Evolutionary conservation across 345 rosid species (phyloP).

Genomic region (Citropsis articulata): DNA sequence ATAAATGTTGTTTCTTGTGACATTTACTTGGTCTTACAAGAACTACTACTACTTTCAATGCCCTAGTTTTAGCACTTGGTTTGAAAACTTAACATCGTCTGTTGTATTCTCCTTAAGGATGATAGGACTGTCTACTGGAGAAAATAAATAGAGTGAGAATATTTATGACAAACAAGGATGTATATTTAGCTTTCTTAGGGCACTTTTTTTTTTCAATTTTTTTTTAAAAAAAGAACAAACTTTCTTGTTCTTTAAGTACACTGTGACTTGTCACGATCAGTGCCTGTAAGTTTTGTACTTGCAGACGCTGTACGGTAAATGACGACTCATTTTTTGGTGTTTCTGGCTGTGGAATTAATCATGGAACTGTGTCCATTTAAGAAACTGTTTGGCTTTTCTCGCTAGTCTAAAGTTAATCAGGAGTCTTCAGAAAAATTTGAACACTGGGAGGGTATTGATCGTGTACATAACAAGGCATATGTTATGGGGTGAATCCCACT

Average conservation of each 20-base stretch:
- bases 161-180: neutral
- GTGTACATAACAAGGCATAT: neutral
- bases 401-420: neutral
- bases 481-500: neutral
- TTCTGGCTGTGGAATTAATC: neutral
- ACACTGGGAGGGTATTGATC: neutral
- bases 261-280: neutral
- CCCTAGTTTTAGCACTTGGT: neutral
- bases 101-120: neutral
- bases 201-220: no score
- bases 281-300: neutral
- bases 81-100: neutral
- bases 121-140: neutral
- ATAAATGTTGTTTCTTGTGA: neutral
- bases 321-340: no score
- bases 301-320: neutral
- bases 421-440: neutral
- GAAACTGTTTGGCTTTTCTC: neutral
- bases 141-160: neutral
- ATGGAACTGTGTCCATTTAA: neutral
- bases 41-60: neutral
- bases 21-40: neutral
- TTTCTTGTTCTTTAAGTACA: neutral
- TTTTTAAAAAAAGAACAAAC: neutral
- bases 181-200: no score